Evolutionary conservation across 768 basidiomycete genomes (phyloP), one percentile per base, ranked within the genome.

Genomic region (Rhodotorula babjevae): DNA sequence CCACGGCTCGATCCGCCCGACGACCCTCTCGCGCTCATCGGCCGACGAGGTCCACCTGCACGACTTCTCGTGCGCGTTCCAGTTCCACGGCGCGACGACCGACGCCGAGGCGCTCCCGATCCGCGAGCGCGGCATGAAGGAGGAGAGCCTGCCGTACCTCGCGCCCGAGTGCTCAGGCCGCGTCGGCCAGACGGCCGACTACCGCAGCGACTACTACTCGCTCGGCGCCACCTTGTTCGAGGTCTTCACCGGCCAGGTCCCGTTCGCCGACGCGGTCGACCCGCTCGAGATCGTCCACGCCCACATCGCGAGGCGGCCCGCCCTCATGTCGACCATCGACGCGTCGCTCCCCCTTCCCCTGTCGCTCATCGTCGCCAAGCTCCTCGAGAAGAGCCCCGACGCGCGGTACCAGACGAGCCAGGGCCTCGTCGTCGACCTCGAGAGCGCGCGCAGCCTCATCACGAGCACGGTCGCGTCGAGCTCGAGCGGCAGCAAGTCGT

Each of bases 321-420:
- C 58, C 5, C 57, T 59, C 44, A 65, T 65, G 36, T 56, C 36
- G 25, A 15, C 50, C 21, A 21, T 72, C 65, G 74, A 72, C 33
- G 36, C 61, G 4, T 63, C 57, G 0, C 31, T 75, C 23, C 74
- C 74, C 25, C 61, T 56, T 46, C 47, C 61, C 19, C 70, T 75
- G 46, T 62, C 61, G 40, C 61, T 63, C 31, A 65, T 75, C 61
- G 58, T 75, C 29, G 70, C 64, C 25, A 75, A 72, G 25, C 67
- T 75, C 18, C 68, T 75, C 36, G 74, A 75, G 47, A 75, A 75
- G 65, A 53, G 42, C 10, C 74, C 70, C n/a, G 70, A 75, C 23
- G 56, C 55, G 44, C 60, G 74, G 18, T 75, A 75, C 42, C 70
- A 71, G 42, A 72, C 70, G 8, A 36, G 56, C 18, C 67, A 69